phyloP scores from a whole-genome alignment of 768 basidiomycete species.

The Cytidiella melzeri region DNA sequence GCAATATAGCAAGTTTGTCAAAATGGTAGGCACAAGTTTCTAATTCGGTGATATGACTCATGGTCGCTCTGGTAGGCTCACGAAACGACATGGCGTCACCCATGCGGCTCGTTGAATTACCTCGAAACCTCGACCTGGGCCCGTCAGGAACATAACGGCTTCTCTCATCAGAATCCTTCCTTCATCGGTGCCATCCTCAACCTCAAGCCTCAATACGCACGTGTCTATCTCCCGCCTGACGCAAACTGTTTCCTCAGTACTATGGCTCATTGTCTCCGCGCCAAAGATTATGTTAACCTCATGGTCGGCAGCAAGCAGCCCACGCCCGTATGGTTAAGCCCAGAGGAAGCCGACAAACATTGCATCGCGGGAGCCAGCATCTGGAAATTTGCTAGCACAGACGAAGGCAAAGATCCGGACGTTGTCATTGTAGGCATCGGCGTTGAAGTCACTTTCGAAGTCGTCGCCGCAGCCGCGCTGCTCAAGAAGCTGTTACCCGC shows the following conservation, averaged over 20 bases:
- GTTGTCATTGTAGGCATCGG: conserved; percentile 85
- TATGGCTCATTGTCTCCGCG: conserved; percentile 74
- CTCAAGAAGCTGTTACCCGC: conserved; percentile 63
- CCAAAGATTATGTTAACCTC: conserved; percentile 82
- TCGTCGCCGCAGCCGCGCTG: conserved; percentile 78
- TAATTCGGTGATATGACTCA: not conserved
- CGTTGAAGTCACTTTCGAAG: conserved; percentile 84
- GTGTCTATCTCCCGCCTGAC: conserved; percentile 87
- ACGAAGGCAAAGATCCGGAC: conserved; percentile 66
- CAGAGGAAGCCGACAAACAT: conserved; percentile 75
- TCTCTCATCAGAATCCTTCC: conserved; percentile 81
- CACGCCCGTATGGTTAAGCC: conserved; percentile 69
- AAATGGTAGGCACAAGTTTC: conserved; percentile 41
- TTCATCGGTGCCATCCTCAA: conserved; percentile 85
- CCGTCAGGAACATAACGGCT: conserved; percentile 85
- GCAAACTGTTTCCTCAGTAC: conserved; percentile 83
- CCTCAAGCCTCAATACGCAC: conserved; percentile 61
- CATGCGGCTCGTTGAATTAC: conserved; percentile 72
- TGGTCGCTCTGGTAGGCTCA: conserved; percentile 18
- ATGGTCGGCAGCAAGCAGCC: conserved; percentile 89
- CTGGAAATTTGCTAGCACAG: conserved; percentile 79
- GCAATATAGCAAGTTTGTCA: conserved; percentile 83
- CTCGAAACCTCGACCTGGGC: conserved; percentile 87
- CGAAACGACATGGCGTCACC: conserved; percentile 69
- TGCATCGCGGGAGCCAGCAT: conserved; percentile 84